Evolutionary conservation across 345 rosid species (phyloP), one percentile per base, ranked within the genome.

Genomic region (Euphorbia pulcherrima): DNA sequence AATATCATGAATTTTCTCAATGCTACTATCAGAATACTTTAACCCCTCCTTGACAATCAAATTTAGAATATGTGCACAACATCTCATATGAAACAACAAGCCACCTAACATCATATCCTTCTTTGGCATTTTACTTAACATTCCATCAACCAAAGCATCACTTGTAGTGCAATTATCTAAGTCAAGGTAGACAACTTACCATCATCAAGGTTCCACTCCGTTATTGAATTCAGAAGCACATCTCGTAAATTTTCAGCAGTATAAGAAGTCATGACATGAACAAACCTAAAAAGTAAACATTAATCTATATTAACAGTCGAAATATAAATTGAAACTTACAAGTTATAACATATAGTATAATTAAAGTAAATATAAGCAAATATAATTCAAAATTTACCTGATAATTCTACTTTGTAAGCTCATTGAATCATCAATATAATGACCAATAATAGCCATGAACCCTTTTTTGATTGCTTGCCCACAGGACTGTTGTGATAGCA

Each of bases 11-110:
- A 72, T 69, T 23, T 35, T 75, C 17, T 35, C 74, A 21, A 60
- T 68, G 5, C 4, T 13, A 18, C 24, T n/a, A 5, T 18, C 50
- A 48, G 62, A 65, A 9, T 54, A 18, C 20, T 62, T 18, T 8
- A 75, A 30, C 5, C 69, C 69, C 56, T 68, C 66, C 27, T 61
- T 60, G 3, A 65, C 73, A 41, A 75, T 68, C 21, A 64, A 30
- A 21, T 67, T 72, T 1, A 79, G 60, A 9, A 79, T 53, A 46
- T 68, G 67, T 58, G 72, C 50, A 41, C 6, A 48, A 57, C 59
- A 60, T 2, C 29, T 11, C 58, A 44, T 46, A 13, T 44, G 56
- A 2, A 59, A 24, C 11, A 51, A 35, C 6, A 1, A 11, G 4
- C 69, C 20, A 17, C 27, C 9, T 3, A 29, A 35, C 37, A 33